phyloP scores from a whole-genome alignment of 2,329 filamentous ascomycete genomes.

The Fusarium cyanostomum region DNA sequence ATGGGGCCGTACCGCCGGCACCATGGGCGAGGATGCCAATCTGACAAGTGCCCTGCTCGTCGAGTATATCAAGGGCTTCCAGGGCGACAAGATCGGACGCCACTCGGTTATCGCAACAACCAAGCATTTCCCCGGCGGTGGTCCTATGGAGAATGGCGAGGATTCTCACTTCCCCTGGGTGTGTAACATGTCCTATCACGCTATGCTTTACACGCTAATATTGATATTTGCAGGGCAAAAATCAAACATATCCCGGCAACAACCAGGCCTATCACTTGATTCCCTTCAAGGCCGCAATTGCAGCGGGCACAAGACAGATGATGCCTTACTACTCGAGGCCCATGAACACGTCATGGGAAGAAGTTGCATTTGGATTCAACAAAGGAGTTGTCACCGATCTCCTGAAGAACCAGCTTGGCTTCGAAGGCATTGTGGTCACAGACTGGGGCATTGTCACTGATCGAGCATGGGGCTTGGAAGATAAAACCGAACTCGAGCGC shows the following conservation, averaged over 20 bases:
- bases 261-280: constrained; percentile 61
- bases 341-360: constrained; percentile 56
- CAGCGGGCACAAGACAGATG: constrained; percentile 59
- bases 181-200: accelerated
- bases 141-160: constrained; percentile 58
- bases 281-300: constrained; percentile 61
- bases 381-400: constrained; percentile 60
- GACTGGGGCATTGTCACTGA: constrained; percentile 65
- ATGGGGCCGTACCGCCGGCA: constrained; percentile 57
- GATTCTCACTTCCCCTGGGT: constrained; percentile 60
- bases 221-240: constrained; percentile 53
- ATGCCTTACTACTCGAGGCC: constrained; percentile 63
- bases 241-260: constrained; percentile 58
- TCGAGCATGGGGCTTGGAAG: constrained; percentile 61
- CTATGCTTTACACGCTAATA: constrained; percentile 38
- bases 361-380: constrained; percentile 62
- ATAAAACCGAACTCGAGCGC: constrained; percentile 50
- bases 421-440: constrained; percentile 60
- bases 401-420: constrained; percentile 57
- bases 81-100: constrained; percentile 54
- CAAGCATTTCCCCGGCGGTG: constrained; percentile 64
- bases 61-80: constrained; percentile 59
- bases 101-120: constrained; percentile 59
- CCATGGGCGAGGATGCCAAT: constrained; percentile 60
- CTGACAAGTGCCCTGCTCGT: constrained; percentile 50